These are phyloP conservation scores for Odontarrhena argentea DNA, from an alignment of 345 rosid species.

Conservation along the genomic window DNA sequence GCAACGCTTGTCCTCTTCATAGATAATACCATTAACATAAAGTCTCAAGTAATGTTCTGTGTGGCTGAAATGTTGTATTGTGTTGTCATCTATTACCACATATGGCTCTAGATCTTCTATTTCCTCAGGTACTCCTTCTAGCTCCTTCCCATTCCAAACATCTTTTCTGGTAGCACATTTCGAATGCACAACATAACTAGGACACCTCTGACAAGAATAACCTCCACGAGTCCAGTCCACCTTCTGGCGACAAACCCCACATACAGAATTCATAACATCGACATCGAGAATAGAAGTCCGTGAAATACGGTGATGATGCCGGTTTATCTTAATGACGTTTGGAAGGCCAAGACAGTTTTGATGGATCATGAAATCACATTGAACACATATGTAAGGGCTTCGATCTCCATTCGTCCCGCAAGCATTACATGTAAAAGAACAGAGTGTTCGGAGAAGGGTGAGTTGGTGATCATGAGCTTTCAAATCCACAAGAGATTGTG, in stretches of 20 bases:
- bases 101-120: not conserved
- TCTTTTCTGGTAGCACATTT: not conserved
- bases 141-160: not conserved
- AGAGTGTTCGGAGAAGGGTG: not conserved
- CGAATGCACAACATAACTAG: not conserved
- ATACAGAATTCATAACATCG: not conserved
- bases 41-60: not conserved
- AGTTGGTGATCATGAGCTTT: not conserved
- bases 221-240: no score
- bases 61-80: not conserved
- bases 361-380: not conserved
- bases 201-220: no score
- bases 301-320: not conserved
- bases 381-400: not conserved
- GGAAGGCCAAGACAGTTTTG: not conserved
- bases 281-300: not conserved
- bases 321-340: not conserved
- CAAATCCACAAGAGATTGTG: not conserved
- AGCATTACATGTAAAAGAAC: not conserved
- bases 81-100: not conserved
- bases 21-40: not conserved
- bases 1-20: not conserved
- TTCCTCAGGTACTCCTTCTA: not conserved
- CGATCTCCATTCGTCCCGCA: not conserved
- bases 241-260: no score